Evolutionary conservation across 2,329 filamentous ascomycete genomes (phyloP).

Genomic region (Ambrosiella xylebori): DNA sequence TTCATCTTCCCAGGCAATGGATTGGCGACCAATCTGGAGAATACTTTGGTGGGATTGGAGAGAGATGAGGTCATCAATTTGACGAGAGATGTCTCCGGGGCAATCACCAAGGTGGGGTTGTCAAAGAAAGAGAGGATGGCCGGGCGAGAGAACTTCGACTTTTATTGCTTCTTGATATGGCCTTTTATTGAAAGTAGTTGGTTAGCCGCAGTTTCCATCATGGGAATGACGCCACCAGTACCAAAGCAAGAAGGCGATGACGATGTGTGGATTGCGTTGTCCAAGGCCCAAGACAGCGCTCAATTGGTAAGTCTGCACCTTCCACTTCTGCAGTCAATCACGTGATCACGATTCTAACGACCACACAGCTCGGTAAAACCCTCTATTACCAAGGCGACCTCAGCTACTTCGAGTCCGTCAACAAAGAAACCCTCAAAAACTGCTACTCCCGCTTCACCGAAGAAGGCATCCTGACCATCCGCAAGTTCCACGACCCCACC

Average conservation of each 20-base stretch:
- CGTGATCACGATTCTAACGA: conserved; percentile 14
- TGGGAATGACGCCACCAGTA: conserved; percentile 64
- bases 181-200: conserved; percentile 91
- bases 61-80: conserved; percentile 60
- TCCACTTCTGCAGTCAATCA: background rate
- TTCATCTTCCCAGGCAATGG: conserved; percentile 93
- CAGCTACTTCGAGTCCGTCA: conserved; percentile 94
- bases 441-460: conserved; percentile 76
- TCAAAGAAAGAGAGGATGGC: conserved; percentile 56
- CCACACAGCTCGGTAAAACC: conserved; percentile 65
- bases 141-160: conserved; percentile 90
- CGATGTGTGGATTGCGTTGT: conserved; percentile 58
- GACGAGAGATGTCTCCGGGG: conserved; percentile 18
- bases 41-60: conserved; percentile 62
- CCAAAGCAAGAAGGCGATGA: conserved; percentile 23
- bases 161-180: conserved; percentile 98
- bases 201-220: conserved; percentile 74
- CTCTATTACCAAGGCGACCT: conserved; percentile 95
- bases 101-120: conserved; percentile 53
- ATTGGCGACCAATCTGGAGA: conserved; percentile 60
- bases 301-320: conserved; percentile 44
- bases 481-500: conserved; percentile 44
- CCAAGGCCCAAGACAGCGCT: conserved; percentile 63
- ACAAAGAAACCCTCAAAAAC: conserved; percentile 94
- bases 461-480: conserved; percentile 68